Evolutionary conservation across 2,329 filamentous ascomycete species (phyloP), one percentile per base, ranked within the genome.

Genomic region (Thermothelomyces thermophilus): DNA sequence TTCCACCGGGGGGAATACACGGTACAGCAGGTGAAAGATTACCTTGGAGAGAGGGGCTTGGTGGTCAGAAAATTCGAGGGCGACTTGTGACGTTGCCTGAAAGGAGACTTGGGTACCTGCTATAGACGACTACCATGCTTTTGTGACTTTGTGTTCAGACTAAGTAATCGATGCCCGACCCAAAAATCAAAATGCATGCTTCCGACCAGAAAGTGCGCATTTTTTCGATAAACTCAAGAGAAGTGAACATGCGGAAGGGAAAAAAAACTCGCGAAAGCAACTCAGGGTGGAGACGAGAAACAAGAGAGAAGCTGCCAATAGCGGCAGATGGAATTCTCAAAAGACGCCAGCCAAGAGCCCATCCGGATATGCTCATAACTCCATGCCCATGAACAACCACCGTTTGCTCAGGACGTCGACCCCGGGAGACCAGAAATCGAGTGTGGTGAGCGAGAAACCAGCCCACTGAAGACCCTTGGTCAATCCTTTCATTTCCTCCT

Each of bases 1-100:
- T 98, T 98, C 70, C 93, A 98, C 71, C 76, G 93, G 42, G 88
- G 86, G 33, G 91, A 98, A 72, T 98, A 91, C 68, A 95, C 90
- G 0, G 91, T 98, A 14, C 84, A 83, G 66, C 84, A 97, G 63
- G 93, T 98, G 41, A 98, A 98, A 70, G 85, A 94, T 52, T 79
- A 87, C 63, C 68, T 98, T 52, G 74, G 75, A 20, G 73, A 77
- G 31, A 80, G 83, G 62, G 87, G 87, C 0, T 73, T 95, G 51
- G 67, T 88, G 50, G 85, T 96, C n/a, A 78, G 93, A 55, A 79
- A 82, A 51, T 89, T 86, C 62, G 91, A 96, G 59, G 75, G 75
- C 1, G 73, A 72, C 7, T 53, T 74, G 11, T 66, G 47, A 54
- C 8, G 26, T 3, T 2, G 17, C 6, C 1, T 13, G 17, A 5